Percentiles rank a stretch among this genome's conserved stretches.
phyloP scores from a whole-genome alignment of 2,329 filamentous ascomycete species.

The Balansia obtecta region DNA sequence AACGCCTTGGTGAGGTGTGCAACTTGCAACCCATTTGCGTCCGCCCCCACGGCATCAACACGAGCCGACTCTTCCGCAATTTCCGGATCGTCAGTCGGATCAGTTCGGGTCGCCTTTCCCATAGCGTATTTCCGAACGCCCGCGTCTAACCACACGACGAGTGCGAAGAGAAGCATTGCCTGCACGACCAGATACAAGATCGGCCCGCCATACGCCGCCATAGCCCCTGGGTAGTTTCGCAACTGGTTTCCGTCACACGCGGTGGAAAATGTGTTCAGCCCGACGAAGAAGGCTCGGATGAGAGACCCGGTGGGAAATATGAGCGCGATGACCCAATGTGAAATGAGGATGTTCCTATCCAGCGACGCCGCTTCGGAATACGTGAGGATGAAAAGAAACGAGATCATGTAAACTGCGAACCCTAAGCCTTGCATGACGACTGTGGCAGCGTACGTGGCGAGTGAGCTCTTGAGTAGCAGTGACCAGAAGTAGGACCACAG shows the following conservation, averaged over 20 bases:
- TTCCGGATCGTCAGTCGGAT: conserved; percentile 39
- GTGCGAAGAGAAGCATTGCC: conserved; percentile 52
- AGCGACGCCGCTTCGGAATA: conserved; percentile 58
- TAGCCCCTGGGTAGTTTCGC: conserved; percentile 54
- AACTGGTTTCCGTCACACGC: conserved; percentile 56
- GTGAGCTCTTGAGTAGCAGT: conserved; percentile 63
- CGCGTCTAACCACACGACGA: conserved; percentile 66
- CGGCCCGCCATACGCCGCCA: conserved; percentile 68
- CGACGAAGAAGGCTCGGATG: conserved; percentile 59
- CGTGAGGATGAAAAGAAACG: conserved; percentile 56
- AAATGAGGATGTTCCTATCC: conserved; percentile 52
- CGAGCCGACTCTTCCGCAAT: conserved; percentile 52
- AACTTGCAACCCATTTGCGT: conserved; percentile 62
- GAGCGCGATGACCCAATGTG: conserved; percentile 62
- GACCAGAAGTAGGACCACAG: conserved; percentile 72
- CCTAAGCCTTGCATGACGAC: conserved; percentile 56
- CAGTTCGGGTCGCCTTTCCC: conserved; percentile 16
- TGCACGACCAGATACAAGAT: conserved; percentile 75
- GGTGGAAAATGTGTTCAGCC: conserved; percentile 73
- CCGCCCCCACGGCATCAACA: conserved; percentile 30
- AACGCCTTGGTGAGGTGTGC: conserved; percentile 73
- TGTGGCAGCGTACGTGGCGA: conserved; percentile 74
- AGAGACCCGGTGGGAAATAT: conserved; percentile 69
- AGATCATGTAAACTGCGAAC: conserved; percentile 18
- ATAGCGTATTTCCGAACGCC: conserved; percentile 45